Evolutionary conservation across 805 yeast species (phyloP), one percentile per base, ranked within the genome.

Genomic region (Candida insectalens): DNA sequence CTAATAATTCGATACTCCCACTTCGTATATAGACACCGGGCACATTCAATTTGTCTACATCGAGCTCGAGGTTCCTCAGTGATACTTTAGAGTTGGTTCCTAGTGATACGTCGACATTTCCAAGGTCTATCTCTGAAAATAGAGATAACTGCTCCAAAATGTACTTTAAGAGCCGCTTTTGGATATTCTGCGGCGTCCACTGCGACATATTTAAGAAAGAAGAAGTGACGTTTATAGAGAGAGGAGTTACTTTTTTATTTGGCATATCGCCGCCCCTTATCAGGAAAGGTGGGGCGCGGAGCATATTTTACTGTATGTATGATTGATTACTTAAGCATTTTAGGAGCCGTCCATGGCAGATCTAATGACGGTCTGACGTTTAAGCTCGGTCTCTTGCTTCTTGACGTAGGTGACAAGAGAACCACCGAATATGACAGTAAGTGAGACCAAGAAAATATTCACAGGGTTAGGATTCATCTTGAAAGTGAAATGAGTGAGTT

Each of bases 141-240:
- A 88, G 59, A 12, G 88, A 75, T 29, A 87, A 70, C 55, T 84
- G 89, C 51, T 82, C 83, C 18, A 88, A 67, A 4, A 87, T 73
- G 54, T 84, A 85, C 28, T 82, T 73, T 28, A 88, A 69, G 25
- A 87, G 69, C 45, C 94, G 65, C 57, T 83, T 81, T 49, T 87
- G 95, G 27, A 88, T 65, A 55, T 81, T 83, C 53, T 79, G 89
- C 5, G 94, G 89, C 55, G 83, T 68, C 94, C 95, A 84, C 50
- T 45, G 60, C 46, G 51, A 65, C 28, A 51, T 21, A 12, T 27
- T 27, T 8, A 27, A 14, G 17, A 17, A n/a, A n/a, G n/a, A n/a
- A 43, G 39, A 1, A 41, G n/a, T 15, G 39, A 21, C 9, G 39
- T 18, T 3, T 41, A 34, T 13, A 41, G n/a, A n/a, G n/a, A n/a